Percentiles rank a stretch among this genome's conserved stretches.
Conservation (phyloP, 2,329 filamentous ascomycete species). For the Verticillium zaregamsianum region DNA sequence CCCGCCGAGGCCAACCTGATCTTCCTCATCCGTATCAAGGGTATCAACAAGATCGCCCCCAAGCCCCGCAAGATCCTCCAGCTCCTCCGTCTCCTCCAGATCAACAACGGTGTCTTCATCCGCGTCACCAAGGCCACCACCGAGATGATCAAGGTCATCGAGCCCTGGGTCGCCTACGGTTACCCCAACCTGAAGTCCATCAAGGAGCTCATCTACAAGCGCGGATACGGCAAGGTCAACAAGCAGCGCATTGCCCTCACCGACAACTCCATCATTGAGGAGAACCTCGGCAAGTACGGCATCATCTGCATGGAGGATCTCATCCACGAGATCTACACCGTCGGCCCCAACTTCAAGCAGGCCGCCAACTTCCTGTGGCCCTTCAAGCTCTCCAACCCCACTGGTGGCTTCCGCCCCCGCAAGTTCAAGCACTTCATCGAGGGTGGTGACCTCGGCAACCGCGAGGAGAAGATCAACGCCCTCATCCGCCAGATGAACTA, state of each 20-base stretch:
- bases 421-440: conserved; percentile 99
- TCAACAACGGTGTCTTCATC: conserved; percentile 99
- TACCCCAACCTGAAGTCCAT: conserved; percentile 99
- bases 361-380: conserved; percentile 99
- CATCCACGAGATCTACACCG: conserved; percentile 98
- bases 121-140: conserved; percentile 94
- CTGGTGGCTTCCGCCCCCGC: conserved; percentile 87
- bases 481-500: conserved; percentile 99
- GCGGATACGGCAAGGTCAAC: conserved; percentile 97
- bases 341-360: conserved; percentile 99
- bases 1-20: conserved; percentile 92
- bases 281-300: conserved; percentile 94
- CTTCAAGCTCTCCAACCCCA: conserved; percentile 99
- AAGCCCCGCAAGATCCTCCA: conserved; percentile 99
- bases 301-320: conserved; percentile 99
- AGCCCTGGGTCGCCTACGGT: conserved; percentile 98
- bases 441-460: conserved; percentile 97
- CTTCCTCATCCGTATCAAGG: conserved; percentile 99
- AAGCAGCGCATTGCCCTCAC: conserved; percentile 96
- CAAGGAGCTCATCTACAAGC: conserved; percentile 99
- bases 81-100: conserved; percentile 98
- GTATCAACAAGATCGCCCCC: conserved; percentile 99
- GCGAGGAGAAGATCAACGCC: conserved; percentile 95
- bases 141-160: conserved; percentile 97
- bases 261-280: conserved; percentile 97